Evolutionary conservation across 345 rosid genomes (phyloP), one percentile per base, ranked within the genome.

Genomic region (Excoecaria cochinchinensis): DNA sequence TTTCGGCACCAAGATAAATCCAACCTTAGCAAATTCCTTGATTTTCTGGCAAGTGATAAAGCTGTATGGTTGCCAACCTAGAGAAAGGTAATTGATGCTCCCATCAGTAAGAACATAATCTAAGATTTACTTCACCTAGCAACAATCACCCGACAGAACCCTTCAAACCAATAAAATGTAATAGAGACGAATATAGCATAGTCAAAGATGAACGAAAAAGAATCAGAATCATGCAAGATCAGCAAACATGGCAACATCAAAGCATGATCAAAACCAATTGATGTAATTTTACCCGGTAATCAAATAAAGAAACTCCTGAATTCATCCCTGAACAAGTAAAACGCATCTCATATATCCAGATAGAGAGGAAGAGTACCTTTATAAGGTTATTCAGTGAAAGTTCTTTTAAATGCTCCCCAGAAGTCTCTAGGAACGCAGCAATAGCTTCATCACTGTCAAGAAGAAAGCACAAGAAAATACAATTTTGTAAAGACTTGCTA

Each of bases 1-100:
- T 88, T 82, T 78, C 98, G 83, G 82, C 99, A 95, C 87, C 90
- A 95, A 3, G 98, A 95, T 19, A 91, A 61, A 81, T 95, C 98
- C 84, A 95, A 79, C 82, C 68, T 85, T 73, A 66, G 74, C 83
- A 95, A 77, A 39, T 84, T 85, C 71, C 72, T 82, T 48, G 89
- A 82, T 57, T 80, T 73, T 78, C 76, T 92, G 16, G 89, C 88
- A 70, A 95, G 86, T 39, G 99, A 89, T 13, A 86, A 7, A 46
- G 94, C 93, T 57, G 98, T 90, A 75, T 79, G 77, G 65, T 79
- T 69, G 40, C 91, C 90, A 85, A 91, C 97, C 98, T 95, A 79
- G 24, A 69, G 78, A 63, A 69, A 72, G 65, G 21, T 13, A 13
- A 56, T 16, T 68, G 22, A 70, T 73, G 8, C 39, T 47, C 58